These are phyloP conservation scores for Fomitopsis pinicola DNA, from an alignment of 1,284 basidiomycete genomes.

Conservation along the genomic window DNA sequence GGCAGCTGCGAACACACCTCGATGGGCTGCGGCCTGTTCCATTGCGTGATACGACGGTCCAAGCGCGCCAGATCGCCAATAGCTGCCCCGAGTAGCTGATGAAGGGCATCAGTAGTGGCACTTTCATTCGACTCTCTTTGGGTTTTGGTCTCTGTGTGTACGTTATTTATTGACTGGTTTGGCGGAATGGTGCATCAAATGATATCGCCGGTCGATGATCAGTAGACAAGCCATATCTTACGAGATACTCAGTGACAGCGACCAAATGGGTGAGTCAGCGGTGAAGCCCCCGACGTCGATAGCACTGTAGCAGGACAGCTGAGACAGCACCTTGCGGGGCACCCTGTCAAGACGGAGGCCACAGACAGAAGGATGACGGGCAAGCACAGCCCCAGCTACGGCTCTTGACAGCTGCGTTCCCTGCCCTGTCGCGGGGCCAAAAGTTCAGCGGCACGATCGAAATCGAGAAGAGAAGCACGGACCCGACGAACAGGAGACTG, in stretches of 20 bases:
- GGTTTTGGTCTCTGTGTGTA: no score
- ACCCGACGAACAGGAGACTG: not conserved
- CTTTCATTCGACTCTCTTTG: no score
- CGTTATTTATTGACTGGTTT: no score
- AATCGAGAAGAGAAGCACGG: not conserved
- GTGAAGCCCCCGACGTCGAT: not conserved
- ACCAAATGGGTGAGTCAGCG: not conserved
- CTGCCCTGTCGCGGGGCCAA: not conserved
- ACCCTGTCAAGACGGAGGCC: not conserved
- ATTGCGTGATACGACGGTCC: not conserved
- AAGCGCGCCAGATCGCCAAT: not conserved
- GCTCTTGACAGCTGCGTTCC: not conserved
- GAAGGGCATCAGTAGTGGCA: no score
- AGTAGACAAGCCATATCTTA: not conserved
- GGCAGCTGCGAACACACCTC: no score
- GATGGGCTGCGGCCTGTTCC: no score
- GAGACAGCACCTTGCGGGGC: not conserved
- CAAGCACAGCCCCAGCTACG: not conserved
- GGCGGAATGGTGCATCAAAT: not conserved
- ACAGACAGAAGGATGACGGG: not conserved
- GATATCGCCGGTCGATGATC: not conserved
- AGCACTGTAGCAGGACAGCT: not conserved
- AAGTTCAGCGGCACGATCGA: not conserved
- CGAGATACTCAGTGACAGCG: not conserved
- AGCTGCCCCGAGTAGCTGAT: no score